A percentile compares a stretch with the other conserved stretches of the same genome.
These are phyloP conservation scores for Cladosporium austrohemisphaericum DNA, from an alignment of 2,329 filamentous ascomycete genomes.

Conservation along the genomic window DNA sequence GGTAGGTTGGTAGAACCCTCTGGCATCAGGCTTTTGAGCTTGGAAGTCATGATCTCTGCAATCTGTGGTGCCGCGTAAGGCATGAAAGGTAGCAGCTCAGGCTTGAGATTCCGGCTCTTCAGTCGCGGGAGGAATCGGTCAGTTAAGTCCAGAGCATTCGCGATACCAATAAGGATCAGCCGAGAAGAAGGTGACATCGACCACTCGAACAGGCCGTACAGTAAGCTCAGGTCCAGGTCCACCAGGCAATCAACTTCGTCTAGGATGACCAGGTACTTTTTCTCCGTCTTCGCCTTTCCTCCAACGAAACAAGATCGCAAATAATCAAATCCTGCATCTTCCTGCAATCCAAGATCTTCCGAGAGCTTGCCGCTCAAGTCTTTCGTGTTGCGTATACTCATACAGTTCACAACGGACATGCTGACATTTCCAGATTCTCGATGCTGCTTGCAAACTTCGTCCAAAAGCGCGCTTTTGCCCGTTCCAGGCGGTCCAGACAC, in stretches of 20 bases:
- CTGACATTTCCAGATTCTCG: constrained; percentile 53
- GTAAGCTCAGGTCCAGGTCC: constrained; percentile 78
- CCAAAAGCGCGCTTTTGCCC: constrained; percentile 91
- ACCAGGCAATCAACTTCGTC: constrained; percentile 96
- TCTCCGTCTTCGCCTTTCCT: constrained; percentile 52
- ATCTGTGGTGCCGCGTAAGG: constrained; percentile 89
- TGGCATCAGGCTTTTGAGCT: constrained; percentile 65
- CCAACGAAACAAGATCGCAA: constrained; percentile 67
- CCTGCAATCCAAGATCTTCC: constrained; percentile 60
- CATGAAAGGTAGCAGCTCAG: constrained; percentile 82
- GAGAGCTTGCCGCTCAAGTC: constrained; percentile 80
- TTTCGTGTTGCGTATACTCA: constrained; percentile 85
- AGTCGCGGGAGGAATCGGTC: constrained; percentile 91
- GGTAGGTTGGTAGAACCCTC: constrained; percentile 63
- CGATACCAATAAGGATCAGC: constrained; percentile 84
- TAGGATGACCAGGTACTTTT: constrained; percentile 75
- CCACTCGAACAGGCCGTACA: constrained; percentile 97
- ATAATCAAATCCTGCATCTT: constrained; percentile 62
- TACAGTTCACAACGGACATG: constrained; percentile 87
- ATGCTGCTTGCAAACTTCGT: constrained; percentile 62
- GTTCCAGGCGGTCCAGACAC: constrained; percentile 94
- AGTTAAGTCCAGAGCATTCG: constrained; percentile 91
- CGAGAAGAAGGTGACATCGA: constrained; percentile 76
- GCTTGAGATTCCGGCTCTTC: constrained; percentile 88
- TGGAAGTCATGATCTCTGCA: constrained; percentile 77